Evolutionary conservation across 225 moss, liverwort and hornwort species (phyloP).

Genomic region (Antitrichia curtipendula): DNA sequence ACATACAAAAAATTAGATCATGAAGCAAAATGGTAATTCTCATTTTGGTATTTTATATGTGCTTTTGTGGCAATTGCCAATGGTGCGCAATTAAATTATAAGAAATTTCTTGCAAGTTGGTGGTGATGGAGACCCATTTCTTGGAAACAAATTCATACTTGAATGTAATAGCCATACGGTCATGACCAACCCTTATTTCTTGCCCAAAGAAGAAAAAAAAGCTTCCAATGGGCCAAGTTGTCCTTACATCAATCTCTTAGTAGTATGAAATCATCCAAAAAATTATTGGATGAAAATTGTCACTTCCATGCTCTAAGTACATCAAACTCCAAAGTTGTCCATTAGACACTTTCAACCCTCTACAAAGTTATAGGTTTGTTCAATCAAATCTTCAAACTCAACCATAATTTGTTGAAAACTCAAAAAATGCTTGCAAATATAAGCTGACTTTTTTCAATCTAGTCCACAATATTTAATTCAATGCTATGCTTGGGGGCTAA

Average conservation of each 20-base stretch:
- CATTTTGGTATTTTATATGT: neutral
- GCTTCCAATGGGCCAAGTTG: neutral
- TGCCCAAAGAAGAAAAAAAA: neutral
- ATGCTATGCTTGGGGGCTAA: rapidly evolving
- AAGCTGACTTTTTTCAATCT: neutral
- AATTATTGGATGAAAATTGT: neutral
- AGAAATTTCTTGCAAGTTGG: neutral
- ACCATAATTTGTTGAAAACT: neutral
- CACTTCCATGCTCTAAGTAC: neutral
- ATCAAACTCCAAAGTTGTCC: neutral
- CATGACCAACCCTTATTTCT: neutral
- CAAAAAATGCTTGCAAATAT: too few species aligned
- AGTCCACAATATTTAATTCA: rapidly evolving
- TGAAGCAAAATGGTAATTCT: rapidly evolving
- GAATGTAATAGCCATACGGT: rapidly evolving
- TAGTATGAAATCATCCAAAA: neutral
- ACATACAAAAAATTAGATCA: neutral
- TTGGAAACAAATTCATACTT: neutral
- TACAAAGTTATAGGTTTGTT: rapidly evolving
- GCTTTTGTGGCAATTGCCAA: rapidly evolving
- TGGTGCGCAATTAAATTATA: rapidly evolving
- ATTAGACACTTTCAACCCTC: neutral
- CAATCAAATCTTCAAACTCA: neutral
- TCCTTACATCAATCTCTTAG: neutral
- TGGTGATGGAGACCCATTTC: rapidly evolving